Conservation (phyloP, 805 yeast species). For the Candida anglica region DNA sequence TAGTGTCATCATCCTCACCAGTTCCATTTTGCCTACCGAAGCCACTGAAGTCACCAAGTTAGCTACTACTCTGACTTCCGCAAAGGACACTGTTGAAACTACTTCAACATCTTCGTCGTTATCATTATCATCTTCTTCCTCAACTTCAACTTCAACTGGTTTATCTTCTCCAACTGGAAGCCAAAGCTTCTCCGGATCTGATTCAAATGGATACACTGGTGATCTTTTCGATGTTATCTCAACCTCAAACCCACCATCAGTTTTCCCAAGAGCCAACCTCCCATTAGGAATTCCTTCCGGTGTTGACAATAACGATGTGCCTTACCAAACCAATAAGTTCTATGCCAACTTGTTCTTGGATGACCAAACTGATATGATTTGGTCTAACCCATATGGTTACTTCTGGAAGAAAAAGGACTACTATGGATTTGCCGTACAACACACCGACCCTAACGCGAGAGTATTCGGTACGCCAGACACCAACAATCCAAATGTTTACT, state of each 20-base stretch:
- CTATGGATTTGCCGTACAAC: constrained; percentile 62
- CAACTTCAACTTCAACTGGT: constrained; percentile 6
- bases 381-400: constrained; percentile 64
- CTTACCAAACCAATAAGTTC: constrained; percentile 72
- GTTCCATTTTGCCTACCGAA: too few relatives aligned
- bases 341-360: constrained; percentile 61
- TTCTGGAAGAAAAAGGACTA: constrained; percentile 48
- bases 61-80: background rate
- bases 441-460: constrained; percentile 43
- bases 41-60: too few relatives aligned
- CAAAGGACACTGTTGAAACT: constrained; percentile 1
- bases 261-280: constrained; percentile 44
- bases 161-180: background rate
- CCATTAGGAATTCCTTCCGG: constrained; percentile 45
- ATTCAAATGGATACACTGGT: constrained; percentile 16
- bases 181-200: constrained; percentile 1
- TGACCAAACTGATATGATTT: constrained; percentile 50
- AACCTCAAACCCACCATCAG: constrained; percentile 23
- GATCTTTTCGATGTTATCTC: constrained; percentile 49
- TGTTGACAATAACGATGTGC: constrained; percentile 38
- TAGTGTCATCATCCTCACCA: too few relatives aligned
- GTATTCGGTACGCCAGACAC: constrained; percentile 46
- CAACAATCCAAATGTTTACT: constrained; percentile 33
- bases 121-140: constrained; percentile 1
- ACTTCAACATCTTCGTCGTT: constrained; percentile 2